These are phyloP conservation scores for Exobasidium rhododendri DNA, from an alignment of 1,284 basidiomycete species.

Conservation along the genomic window DNA sequence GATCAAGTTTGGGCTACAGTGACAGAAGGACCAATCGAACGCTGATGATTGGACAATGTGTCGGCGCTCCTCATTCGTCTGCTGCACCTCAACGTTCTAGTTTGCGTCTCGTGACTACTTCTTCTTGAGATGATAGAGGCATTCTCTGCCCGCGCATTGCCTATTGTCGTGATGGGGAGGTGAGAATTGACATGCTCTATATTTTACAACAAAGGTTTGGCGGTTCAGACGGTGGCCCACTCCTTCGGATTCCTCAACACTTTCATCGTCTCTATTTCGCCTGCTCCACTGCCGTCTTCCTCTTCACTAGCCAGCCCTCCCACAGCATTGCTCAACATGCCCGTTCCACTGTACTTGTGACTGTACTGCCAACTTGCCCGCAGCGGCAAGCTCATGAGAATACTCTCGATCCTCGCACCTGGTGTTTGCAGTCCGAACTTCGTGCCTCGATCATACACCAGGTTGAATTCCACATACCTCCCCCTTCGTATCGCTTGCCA, in stretches of 20 bases:
- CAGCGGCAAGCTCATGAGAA: constrained; percentile 53
- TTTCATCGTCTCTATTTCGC: constrained; percentile 31
- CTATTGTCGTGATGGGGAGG: too few species aligned
- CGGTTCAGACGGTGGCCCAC: constrained; percentile 26
- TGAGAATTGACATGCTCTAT: too few species aligned
- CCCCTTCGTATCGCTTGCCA: constrained; percentile 52
- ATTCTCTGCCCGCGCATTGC: too few species aligned
- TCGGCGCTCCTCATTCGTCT: too few species aligned
- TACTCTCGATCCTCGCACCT: constrained; percentile 53
- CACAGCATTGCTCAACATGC: constrained; percentile 18
- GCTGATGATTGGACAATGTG: too few species aligned
- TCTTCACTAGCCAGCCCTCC: background rate
- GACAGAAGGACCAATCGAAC: too few species aligned
- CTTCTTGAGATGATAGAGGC: too few species aligned
- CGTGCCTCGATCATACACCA: constrained; percentile 53
- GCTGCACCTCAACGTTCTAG: too few species aligned
- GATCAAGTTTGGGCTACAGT: too few species aligned
- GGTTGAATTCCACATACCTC: constrained; percentile 53
- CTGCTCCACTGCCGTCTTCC: constrained; percentile 20
- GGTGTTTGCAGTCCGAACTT: constrained; percentile 54
- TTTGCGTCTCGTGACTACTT: too few species aligned
- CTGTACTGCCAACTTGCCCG: constrained; percentile 52
- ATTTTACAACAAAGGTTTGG: too few species aligned
- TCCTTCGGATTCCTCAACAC: constrained; percentile 38
- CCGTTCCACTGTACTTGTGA: constrained; percentile 32